phyloP scores from a whole-genome alignment of 805 yeast genomes.

The Zygosaccharomyces lentus region DNA sequence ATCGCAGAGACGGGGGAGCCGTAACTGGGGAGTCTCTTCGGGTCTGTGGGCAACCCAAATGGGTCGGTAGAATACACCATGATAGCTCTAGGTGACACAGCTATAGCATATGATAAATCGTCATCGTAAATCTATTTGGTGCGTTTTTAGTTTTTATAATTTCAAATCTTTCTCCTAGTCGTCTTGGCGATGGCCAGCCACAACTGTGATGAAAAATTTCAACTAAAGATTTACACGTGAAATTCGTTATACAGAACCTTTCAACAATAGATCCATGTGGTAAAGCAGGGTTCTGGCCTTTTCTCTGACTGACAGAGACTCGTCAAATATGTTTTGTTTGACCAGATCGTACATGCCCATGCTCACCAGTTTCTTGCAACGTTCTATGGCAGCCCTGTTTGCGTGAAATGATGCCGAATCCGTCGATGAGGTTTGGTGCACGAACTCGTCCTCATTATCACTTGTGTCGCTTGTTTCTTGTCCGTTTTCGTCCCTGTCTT shows the following conservation, averaged over 20 bases:
- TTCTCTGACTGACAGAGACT: slow-evolving; percentile 29
- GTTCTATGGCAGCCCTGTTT: slow-evolving; percentile 21
- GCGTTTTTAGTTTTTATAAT: neutral
- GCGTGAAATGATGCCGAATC: slow-evolving; percentile 14
- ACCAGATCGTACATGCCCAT: slow-evolving; percentile 31
- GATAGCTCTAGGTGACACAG: neutral
- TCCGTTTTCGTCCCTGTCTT: slow-evolving; percentile 6
- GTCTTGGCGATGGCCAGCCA: slow-evolving; percentile 9
- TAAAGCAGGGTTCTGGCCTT: slow-evolving; percentile 31
- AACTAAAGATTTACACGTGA: neutral
- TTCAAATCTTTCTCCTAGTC: neutral
- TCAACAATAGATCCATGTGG: slow-evolving; percentile 32
- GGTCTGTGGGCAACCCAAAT: slow-evolving; percentile 60
- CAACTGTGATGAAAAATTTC: slow-evolving; percentile 15
- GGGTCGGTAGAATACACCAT: slow-evolving; percentile 41
- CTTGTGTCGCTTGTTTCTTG: slow-evolving; percentile 9
- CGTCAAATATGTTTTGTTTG: slow-evolving; percentile 27
- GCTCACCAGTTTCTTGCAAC: slow-evolving; percentile 29
- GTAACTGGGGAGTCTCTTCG: slow-evolving; percentile 46
- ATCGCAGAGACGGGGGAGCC: slow-evolving; percentile 54
- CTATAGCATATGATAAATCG: neutral
- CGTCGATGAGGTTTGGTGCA: slow-evolving; percentile 11
- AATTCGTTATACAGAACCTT: slow-evolving; percentile 8
- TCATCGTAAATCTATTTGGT: neutral
- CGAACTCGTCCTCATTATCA: slow-evolving; percentile 18